Evolutionary conservation across 352 stramenopile species (phyloP), one percentile per base, ranked within the genome.

Genomic region (Pythium insidiosum): DNA sequence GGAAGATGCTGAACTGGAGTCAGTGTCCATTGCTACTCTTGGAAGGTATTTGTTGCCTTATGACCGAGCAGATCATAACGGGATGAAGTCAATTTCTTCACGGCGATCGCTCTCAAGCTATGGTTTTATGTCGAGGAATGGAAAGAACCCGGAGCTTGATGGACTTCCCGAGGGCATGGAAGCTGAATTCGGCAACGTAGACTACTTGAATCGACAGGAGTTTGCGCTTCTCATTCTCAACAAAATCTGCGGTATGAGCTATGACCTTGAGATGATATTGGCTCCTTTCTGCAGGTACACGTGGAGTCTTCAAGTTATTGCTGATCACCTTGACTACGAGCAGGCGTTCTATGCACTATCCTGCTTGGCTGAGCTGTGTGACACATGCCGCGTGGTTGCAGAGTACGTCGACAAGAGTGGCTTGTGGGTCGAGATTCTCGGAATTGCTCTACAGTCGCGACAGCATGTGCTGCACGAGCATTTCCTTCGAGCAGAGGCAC

Each of bases 381-480:
- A 88, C 25, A 84, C 73, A 5, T 88, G 78, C 28, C 56, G 84
- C 13, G 75, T 79, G 9, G 66, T 88, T 26, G 78, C 78, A 0
- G 58, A 87, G 51, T 91, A 91, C 36, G 66, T 88, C 11, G 66
- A 87, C 44, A 50, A 66, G 18, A 87, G 75, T 33, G 78, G 78
- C 0, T 45, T 88, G 2, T 91, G 75, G 75, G 75, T 91, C 15
- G 78, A 91, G 35, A 75, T 91, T 35, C 50, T 91, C 5, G 78
- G 73, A 5, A 79, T 88, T 13, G 78, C 78, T 9, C 68, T 91
- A 33, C 78, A 88, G 38, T 86, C 73, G 0, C 81, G 75, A 29
- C 78, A 88, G 38, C 72, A 91, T 25, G 75, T 91, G 25, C 65
- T 91, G 0, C 75, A 91, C 38, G 78, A 91, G 18, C 74, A 91